Evolutionary conservation across 805 yeast genomes (phyloP), one percentile per base, ranked within the genome.

Genomic region (Debaryomyces castellii): DNA sequence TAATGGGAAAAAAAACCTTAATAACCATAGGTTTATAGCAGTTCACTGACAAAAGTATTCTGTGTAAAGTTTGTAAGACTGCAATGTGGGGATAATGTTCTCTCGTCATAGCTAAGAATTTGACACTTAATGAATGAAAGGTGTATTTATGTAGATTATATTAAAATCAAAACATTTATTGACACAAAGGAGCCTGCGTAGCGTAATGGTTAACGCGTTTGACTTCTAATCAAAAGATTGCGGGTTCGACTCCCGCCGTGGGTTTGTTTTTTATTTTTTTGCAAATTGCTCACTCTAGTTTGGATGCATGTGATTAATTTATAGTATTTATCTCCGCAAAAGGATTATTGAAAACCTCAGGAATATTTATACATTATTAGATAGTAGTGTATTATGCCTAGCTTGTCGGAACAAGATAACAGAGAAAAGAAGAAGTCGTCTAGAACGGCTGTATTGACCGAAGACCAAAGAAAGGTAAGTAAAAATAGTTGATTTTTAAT

Each of bases 201-300:
- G 82, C 82, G 81, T 75, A 77, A 77, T 77, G 81, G 82, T 77
- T 76, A 77, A 75, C 82, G 81, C 82, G 79, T 77, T 77, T 77
- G 81, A 77, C 81, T 77, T 77, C 81, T 77, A 76, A 77, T 77
- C 82, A 77, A 76, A 75, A 76, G 81, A 77, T 76, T 77, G 76
- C 75, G 81, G 78, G 82, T 77, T 77, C 82, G 82, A 77, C 79
- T 76, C 82, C 66, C 71, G 73, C 63, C 71, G 63, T 67, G 71
- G 71, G 71, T 66, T 66, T 51, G 44, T 39, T 44, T 40, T 43
- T 17, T 40, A 24, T 21, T 38, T n/a, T n/a, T n/a, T n/a, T n/a
- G n/a, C n/a, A n/a, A n/a, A 48, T 16, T 14, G 11, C 24, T n/a
- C n/a, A 14, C 24, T 38, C 24, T 38, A 24, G 21, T 25, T n/a